Conservation (phyloP, 148 eudicot species). For the Chenopodium formosanum region DNA sequence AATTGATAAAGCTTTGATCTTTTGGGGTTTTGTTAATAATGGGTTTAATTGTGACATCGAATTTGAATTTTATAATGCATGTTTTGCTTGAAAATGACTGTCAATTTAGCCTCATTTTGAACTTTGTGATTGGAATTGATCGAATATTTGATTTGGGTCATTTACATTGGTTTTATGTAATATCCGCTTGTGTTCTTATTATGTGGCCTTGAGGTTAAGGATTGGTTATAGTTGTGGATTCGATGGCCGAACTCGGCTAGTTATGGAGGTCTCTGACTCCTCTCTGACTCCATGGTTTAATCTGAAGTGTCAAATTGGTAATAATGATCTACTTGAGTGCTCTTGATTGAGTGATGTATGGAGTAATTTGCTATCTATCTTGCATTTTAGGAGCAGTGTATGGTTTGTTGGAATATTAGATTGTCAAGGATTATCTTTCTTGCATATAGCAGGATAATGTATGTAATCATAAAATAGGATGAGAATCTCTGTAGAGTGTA, state of each 20-base stretch:
- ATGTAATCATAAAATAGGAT: not conserved
- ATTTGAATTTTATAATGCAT: not conserved
- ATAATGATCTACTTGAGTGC: not conserved
- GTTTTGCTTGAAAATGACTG: not conserved
- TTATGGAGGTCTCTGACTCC: not conserved
- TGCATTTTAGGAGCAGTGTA: no score
- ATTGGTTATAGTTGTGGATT: not conserved
- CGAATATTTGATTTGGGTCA: not conserved
- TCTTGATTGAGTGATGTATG: not conserved
- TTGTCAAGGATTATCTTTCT: not conserved
- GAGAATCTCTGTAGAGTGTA: not conserved
- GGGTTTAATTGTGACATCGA: not conserved
- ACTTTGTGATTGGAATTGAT: constrained; percentile 1
- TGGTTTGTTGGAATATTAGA: not conserved
- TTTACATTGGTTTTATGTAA: not conserved
- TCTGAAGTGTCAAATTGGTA: not conserved
- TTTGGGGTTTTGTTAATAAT: no score
- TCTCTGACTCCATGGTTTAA: not conserved
- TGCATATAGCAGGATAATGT: not conserved
- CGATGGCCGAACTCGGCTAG: not conserved
- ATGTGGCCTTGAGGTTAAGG: not conserved
- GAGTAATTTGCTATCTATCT: no score
- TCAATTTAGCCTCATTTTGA: not conserved
- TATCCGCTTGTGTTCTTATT: not conserved
- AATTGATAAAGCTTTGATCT: no score